phyloP scores from a whole-genome alignment of 2,329 filamentous ascomycete genomes.

The Knufia fluminis region DNA sequence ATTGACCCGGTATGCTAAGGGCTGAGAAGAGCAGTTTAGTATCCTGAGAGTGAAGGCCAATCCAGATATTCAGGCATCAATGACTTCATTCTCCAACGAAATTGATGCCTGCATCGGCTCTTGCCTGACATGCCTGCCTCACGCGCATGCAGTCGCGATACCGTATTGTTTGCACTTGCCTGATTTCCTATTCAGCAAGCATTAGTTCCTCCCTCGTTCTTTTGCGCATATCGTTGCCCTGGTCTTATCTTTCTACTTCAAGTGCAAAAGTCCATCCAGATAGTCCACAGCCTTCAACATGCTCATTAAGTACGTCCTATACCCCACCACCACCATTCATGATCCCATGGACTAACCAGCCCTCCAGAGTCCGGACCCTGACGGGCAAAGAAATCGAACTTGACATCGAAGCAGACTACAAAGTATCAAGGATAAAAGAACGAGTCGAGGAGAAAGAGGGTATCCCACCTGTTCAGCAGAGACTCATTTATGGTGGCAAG shows the following conservation, averaged over 20 bases:
- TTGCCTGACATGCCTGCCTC: neutral
- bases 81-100: neutral
- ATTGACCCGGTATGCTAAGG: too few relatives aligned
- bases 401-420: slow-evolving; percentile 90
- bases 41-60: too few relatives aligned
- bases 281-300: slow-evolving; percentile 27
- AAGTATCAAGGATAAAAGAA: slow-evolving; percentile 94
- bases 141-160: neutral
- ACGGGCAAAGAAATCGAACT: slow-evolving; percentile 99
- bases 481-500: slow-evolving; percentile 92
- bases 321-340: slow-evolving; percentile 7
- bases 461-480: slow-evolving; percentile 92
- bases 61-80: neutral
- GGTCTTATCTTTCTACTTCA: too few relatives aligned
- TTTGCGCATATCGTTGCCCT: too few relatives aligned
- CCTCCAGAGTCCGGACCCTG: slow-evolving; percentile 77
- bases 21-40: too few relatives aligned
- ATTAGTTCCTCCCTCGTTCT: neutral
- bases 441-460: slow-evolving; percentile 98
- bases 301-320: slow-evolving; percentile 42
- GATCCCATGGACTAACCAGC: slow-evolving; percentile 10
- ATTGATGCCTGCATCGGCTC: neutral
- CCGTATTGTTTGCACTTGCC: neutral
- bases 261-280: neutral
- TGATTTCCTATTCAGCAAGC: neutral